Percentiles rank a stretch among this genome's conserved stretches.
Conservation (phyloP, 331 rosid species). For the Saraca asoca region DNA sequence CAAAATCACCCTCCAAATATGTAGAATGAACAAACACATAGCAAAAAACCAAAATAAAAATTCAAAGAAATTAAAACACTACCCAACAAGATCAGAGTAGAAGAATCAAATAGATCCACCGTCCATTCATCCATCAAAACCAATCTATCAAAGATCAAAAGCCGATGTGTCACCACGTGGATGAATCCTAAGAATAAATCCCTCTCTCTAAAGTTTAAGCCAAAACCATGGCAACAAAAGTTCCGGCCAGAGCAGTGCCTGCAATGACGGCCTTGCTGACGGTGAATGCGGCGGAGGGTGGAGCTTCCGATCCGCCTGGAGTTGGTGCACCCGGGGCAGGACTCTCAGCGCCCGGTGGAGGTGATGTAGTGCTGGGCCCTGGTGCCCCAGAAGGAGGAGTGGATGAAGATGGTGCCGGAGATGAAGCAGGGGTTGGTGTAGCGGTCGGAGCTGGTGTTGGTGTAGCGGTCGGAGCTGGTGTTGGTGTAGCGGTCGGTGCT, state of each 20-base stretch:
- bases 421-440: background rate
- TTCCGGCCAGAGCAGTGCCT: constrained; percentile 65
- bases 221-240: constrained; percentile 55
- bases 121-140: constrained; percentile 3
- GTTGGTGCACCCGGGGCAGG: constrained; percentile 45
- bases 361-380: constrained; percentile 5
- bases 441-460: constrained; percentile 19
- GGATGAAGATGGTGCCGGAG: constrained; percentile 26
- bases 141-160: constrained; percentile 19
- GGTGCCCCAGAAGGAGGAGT: constrained; percentile 31
- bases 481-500: constrained; percentile 10
- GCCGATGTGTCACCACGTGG: constrained; percentile 28
- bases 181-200: constrained; percentile 8
- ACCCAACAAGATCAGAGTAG: constrained; percentile 1
- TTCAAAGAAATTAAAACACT: background rate
- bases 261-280: constrained; percentile 49
- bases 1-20: constrained; percentile 25
- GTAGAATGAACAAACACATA: constrained; percentile 13
- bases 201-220: constrained; percentile 34
- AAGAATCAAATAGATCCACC: constrained; percentile 34
- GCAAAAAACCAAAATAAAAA: constrained; percentile 15
- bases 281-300: constrained; percentile 42
- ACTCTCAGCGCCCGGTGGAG: no score
- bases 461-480: constrained; percentile 25
- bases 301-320: background rate